Percentiles rank a stretch among this genome's conserved stretches.
These are phyloP conservation scores for Fomitopsis betulina DNA, from an alignment of 1,284 basidiomycete genomes.

Conservation along the genomic window DNA sequence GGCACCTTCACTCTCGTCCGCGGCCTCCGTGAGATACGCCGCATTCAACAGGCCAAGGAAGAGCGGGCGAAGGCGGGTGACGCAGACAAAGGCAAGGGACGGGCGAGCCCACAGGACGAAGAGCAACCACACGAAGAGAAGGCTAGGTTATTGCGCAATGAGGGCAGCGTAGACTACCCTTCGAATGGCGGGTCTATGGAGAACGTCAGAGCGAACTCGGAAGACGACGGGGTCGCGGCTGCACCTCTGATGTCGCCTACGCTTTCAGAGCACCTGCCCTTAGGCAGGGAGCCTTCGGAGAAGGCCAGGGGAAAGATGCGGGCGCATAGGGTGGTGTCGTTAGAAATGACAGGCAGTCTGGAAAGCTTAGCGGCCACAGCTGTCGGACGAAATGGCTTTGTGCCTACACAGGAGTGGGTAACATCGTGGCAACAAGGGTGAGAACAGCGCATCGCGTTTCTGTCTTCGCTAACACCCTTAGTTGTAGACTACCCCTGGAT, in stretches of 20 bases:
- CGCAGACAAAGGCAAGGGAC: slow-evolving; percentile 26
- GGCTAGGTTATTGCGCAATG: slow-evolving; percentile 50
- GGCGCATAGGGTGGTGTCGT: slow-evolving; percentile 55
- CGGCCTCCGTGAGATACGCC: slow-evolving; percentile 81
- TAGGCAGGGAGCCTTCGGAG: slow-evolving; percentile 50
- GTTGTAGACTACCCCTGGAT: slow-evolving; percentile 74
- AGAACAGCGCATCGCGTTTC: slow-evolving; percentile 13
- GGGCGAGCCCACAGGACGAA: slow-evolving; percentile 19
- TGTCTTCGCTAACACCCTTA: slow-evolving; percentile 1
- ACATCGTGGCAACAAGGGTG: slow-evolving; percentile 87
- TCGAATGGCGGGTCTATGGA: slow-evolving; percentile 25
- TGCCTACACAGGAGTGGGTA: slow-evolving; percentile 94
- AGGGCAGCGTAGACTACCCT: slow-evolving; percentile 26
- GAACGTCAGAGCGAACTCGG: slow-evolving; percentile 14
- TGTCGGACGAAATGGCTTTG: slow-evolving; percentile 83
- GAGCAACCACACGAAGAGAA: slow-evolving; percentile 53
- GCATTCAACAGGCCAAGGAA: slow-evolving; percentile 68
- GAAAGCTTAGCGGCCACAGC: slow-evolving; percentile 61
- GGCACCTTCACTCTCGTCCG: slow-evolving; percentile 83
- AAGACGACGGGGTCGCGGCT: slow-evolving; percentile 20
- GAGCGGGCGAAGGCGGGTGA: slow-evolving; percentile 46
- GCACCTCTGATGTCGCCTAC: slow-evolving; percentile 38
- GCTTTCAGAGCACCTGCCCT: slow-evolving; percentile 16
- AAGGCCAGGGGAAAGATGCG: slow-evolving; percentile 89
- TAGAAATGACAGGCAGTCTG: slow-evolving; percentile 53